Conservation (phyloP, 768 basidiomycete genomes). For the Suillus bovinus region DNA sequence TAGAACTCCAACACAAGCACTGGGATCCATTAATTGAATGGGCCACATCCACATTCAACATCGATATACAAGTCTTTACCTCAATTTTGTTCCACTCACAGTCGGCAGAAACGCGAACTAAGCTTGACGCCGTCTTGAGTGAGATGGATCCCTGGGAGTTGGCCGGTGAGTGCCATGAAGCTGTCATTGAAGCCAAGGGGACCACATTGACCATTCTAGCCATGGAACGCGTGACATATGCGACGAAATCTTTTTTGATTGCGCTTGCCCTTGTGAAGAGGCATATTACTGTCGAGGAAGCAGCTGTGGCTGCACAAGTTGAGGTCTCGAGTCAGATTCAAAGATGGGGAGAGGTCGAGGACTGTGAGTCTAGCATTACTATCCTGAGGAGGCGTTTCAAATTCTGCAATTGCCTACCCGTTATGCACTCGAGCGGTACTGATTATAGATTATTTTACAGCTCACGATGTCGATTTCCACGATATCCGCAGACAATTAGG, state of each 20-base stretch:
- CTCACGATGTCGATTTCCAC: conserved; percentile 97
- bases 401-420: conserved; percentile 3
- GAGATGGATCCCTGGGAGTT: conserved; percentile 82
- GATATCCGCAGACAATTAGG: conserved; percentile 88
- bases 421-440: conserved; percentile 11
- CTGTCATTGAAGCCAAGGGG: not conserved
- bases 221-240: conserved; percentile 87
- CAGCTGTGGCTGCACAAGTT: conserved; percentile 81
- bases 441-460: conserved; percentile 43
- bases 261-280: conserved; percentile 81
- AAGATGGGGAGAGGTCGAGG: conserved; percentile 99
- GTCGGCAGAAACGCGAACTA: conserved; percentile 62
- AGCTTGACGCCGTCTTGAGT: conserved; percentile 56
- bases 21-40: conserved; percentile 90
- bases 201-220: conserved; percentile 45
- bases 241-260: conserved; percentile 90
- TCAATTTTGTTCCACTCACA: conserved; percentile 75
- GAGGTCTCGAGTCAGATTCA: conserved; percentile 97
- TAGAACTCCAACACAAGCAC: conserved; percentile 72
- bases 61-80: conserved; percentile 68
- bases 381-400: not conserved
- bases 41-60: conserved; percentile 63
- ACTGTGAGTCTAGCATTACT: conserved; percentile 63
- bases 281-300: conserved; percentile 77
- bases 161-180: conserved; percentile 61